Percentiles rank a stretch among this genome's conserved stretches.
Evolutionary conservation across 2,329 filamentous ascomycete species (phyloP).

Genomic region (Scytalidium sp.): DNA sequence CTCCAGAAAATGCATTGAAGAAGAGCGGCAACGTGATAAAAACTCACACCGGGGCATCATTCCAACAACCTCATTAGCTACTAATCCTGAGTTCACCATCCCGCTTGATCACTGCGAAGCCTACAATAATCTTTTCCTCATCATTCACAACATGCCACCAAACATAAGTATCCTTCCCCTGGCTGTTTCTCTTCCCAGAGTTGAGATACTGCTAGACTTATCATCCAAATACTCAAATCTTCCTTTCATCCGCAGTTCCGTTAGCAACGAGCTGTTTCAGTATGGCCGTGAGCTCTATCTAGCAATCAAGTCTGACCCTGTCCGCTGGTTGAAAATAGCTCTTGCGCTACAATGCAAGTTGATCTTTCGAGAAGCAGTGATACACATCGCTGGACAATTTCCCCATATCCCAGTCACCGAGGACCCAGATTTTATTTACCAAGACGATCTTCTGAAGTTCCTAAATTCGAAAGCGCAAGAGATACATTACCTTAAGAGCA

Average conservation of each 20-base stretch:
- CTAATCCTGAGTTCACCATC: not conserved
- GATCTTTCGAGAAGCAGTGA: conserved; percentile 21
- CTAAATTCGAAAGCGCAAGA: conserved; percentile 12
- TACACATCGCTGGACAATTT: conserved; percentile 20
- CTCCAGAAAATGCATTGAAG: no score
- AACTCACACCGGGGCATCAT: not conserved
- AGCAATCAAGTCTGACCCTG: conserved; percentile 14
- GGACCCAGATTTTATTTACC: not conserved
- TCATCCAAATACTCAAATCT: conserved; percentile 10
- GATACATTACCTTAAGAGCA: conserved; percentile 6
- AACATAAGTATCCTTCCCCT: conserved; percentile 10
- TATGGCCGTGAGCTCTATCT: conserved; percentile 13
- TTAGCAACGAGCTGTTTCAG: conserved; percentile 9
- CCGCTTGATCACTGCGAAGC: conserved; percentile 4
- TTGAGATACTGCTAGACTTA: conserved; percentile 5
- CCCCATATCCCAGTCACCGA: conserved; percentile 14
- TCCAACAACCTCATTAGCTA: not conserved
- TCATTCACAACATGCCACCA: conserved; percentile 9
- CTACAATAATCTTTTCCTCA: conserved; percentile 16
- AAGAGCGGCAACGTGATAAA: not conserved
- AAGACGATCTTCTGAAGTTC: not conserved
- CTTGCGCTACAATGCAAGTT: conserved; percentile 8
- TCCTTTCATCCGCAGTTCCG: conserved; percentile 4
- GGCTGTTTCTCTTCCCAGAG: conserved; percentile 11
- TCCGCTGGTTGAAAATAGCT: conserved; percentile 17